Conservation (phyloP, 305 asterid species). For the Rubia tinctorum region DNA sequence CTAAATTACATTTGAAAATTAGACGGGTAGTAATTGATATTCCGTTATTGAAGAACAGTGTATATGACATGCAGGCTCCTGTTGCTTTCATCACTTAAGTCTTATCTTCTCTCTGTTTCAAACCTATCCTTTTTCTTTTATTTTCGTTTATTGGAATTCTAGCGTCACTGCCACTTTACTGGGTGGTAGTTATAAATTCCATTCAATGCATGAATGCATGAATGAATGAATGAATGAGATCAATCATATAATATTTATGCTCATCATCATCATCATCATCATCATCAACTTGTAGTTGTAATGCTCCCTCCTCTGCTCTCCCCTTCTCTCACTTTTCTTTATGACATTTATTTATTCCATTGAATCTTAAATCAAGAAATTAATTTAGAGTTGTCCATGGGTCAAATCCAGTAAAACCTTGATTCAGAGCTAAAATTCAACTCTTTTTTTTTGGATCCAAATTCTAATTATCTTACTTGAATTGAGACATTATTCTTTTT, state of each 20-base stretch:
- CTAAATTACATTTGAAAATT: too few relatives aligned
- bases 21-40: constrained; percentile 15
- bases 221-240: not conserved
- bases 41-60: constrained; percentile 19
- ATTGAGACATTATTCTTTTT: too few relatives aligned
- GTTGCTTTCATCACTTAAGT: constrained; percentile 19
- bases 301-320: not conserved
- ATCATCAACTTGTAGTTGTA: not conserved
- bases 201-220: constrained; percentile 9
- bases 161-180: constrained; percentile 18
- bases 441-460: too few relatives aligned
- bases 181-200: constrained; percentile 21
- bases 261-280: not conserved
- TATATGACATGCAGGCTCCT: constrained; percentile 21
- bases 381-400: too few relatives aligned
- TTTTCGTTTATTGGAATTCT: not conserved
- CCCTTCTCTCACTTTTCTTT: not conserved
- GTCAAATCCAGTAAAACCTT: too few relatives aligned
- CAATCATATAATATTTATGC: not conserved
- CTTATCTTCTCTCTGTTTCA: constrained; percentile 15
- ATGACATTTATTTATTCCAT: not conserved
- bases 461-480: too few relatives aligned
- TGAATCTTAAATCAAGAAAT: too few relatives aligned
- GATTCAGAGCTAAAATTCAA: too few relatives aligned
- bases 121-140: not conserved